Evolutionary conservation across 2,329 filamentous ascomycete species (phyloP).

Genomic region (Hypoxylon sp.): DNA sequence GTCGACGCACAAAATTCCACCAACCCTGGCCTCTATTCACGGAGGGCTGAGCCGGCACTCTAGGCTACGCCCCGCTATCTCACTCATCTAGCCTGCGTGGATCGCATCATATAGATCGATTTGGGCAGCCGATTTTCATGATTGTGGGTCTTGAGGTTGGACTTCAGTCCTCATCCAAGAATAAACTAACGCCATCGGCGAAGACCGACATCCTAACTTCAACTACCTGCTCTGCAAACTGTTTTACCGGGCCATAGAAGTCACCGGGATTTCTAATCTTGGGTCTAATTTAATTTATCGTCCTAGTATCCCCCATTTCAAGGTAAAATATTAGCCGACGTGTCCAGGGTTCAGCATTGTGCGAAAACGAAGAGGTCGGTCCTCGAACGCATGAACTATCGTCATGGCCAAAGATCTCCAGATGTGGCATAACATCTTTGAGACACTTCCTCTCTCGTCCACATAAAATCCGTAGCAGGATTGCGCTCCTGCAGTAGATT

Average conservation of each 20-base stretch:
- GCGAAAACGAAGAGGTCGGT: not conserved
- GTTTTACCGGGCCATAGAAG: not conserved
- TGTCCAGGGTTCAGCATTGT: not conserved
- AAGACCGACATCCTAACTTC: not conserved
- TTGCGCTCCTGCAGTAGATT: conserved; percentile 17
- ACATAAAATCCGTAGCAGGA: conserved; percentile 21
- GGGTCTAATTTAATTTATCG: not conserved
- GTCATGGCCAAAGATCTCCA: conserved; percentile 2
- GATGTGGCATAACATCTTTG: conserved; percentile 16
- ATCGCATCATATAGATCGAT: conserved; percentile 10
- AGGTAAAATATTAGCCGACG: not conserved
- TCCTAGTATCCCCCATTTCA: not conserved
- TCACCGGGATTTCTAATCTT: not conserved
- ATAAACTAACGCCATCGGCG: not conserved
- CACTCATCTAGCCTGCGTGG: no score
- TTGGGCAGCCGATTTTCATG: not conserved
- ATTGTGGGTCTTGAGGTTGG: conserved; percentile 11
- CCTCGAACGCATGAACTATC: not conserved
- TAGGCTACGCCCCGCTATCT: not conserved
- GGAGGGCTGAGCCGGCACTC: not conserved
- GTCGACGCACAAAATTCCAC: not conserved
- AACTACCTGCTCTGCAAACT: not conserved
- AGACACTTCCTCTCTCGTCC: conserved; percentile 20
- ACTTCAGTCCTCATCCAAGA: not conserved
- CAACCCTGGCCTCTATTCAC: not conserved